Conservation (phyloP, 2,329 filamentous ascomycete species). For the Ascochyta viciae-villosae region DNA sequence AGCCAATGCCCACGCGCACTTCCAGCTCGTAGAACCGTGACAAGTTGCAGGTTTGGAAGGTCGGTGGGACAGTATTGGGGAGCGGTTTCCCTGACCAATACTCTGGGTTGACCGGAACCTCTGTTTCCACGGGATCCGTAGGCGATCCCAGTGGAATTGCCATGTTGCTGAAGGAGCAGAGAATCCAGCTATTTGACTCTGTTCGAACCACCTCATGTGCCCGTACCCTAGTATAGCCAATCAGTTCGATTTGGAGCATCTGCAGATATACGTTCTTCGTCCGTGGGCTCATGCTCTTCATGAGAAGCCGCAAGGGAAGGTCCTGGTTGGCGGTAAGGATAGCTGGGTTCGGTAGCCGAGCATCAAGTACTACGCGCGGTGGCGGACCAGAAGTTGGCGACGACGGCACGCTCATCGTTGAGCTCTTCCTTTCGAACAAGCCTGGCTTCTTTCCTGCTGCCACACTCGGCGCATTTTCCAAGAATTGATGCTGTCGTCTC, state of each 20-base stretch:
- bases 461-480: slow-evolving; percentile 37
- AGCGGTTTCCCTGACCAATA: slow-evolving; percentile 77
- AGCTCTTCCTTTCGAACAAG: slow-evolving; percentile 61
- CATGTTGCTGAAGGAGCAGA: slow-evolving; percentile 75
- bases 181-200: slow-evolving; percentile 77
- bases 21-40: slow-evolving; percentile 83
- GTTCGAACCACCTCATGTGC: slow-evolving; percentile 76
- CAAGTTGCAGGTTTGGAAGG: slow-evolving; percentile 89
- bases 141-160: slow-evolving; percentile 70
- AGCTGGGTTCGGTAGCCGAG: slow-evolving; percentile 83
- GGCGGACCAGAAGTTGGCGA: slow-evolving; percentile 31
- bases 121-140: slow-evolving; percentile 66
- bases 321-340: slow-evolving; percentile 90
- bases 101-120: slow-evolving; percentile 71
- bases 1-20: slow-evolving; percentile 77
- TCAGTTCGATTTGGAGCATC: slow-evolving; percentile 80
- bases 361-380: slow-evolving; percentile 76
- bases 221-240: slow-evolving; percentile 79
- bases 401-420: slow-evolving; percentile 25
- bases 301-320: slow-evolving; percentile 78
- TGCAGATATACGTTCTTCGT: slow-evolving; percentile 76
- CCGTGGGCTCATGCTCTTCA: slow-evolving; percentile 76
- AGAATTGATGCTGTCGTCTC: slow-evolving; percentile 70
- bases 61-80: slow-evolving; percentile 86
- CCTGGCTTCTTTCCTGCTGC: slow-evolving; percentile 62